These are phyloP conservation scores for Ogataea siamensis DNA, from an alignment of 805 yeast species.

Conservation along the genomic window DNA sequence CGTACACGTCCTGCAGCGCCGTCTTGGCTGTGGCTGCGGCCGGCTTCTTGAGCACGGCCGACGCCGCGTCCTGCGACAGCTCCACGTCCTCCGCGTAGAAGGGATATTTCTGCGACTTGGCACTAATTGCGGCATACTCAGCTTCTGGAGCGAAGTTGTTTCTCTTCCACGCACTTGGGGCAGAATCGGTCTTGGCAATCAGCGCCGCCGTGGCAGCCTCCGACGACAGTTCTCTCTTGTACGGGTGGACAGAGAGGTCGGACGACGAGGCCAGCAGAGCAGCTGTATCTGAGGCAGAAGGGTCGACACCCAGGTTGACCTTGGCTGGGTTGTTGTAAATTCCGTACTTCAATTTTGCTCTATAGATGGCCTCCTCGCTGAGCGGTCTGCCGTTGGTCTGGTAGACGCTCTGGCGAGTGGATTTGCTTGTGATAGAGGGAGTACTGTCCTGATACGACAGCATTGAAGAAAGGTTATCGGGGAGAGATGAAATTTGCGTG, in stretches of 20 bases:
- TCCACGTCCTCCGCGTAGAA: constrained; percentile 28
- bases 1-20: constrained; percentile 41
- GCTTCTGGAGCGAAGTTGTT: constrained; percentile 45
- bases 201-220: constrained; percentile 70
- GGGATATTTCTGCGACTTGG: constrained; percentile 34
- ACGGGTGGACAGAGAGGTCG: constrained; percentile 61
- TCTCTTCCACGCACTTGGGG: constrained; percentile 50
- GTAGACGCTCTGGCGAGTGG: constrained; percentile 46
- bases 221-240: constrained; percentile 55
- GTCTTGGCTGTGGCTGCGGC: constrained; percentile 34
- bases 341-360: constrained; percentile 70
- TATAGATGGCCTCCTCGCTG: constrained; percentile 71
- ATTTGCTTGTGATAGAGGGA: constrained; percentile 30
- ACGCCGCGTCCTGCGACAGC: constrained; percentile 41
- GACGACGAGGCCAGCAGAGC: constrained; percentile 71
- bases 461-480: constrained; percentile 19
- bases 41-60: constrained; percentile 36
- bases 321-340: constrained; percentile 52
- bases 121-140: constrained; percentile 42
- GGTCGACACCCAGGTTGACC: constrained; percentile 58
- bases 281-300: constrained; percentile 71
- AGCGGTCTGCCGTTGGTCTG: constrained; percentile 70
- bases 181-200: constrained; percentile 44
- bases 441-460: constrained; percentile 30
- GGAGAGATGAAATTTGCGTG: constrained; percentile 13